Percentiles rank a stretch among this genome's conserved stretches.
These are phyloP conservation scores for Truncatella angustata DNA, from an alignment of 2,329 filamentous ascomycete species.

Conservation along the genomic window DNA sequence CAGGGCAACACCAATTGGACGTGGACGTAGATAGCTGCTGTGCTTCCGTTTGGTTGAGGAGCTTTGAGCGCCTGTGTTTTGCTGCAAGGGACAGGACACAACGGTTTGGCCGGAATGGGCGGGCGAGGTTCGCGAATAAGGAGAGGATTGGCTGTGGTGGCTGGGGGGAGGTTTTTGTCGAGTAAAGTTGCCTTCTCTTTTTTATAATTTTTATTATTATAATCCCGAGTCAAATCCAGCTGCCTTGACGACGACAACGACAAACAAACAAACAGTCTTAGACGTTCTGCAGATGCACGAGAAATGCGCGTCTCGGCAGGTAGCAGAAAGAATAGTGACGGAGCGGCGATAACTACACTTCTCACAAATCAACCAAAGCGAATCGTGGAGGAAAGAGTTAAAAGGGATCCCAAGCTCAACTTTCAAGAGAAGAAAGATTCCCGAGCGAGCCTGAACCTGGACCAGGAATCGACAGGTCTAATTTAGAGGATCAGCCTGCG, in stretches of 20 bases:
- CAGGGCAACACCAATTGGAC: background rate
- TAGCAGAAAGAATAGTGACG: background rate
- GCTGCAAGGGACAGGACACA: background rate
- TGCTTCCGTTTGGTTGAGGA: background rate
- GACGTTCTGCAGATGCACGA: background rate
- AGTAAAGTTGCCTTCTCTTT: background rate
- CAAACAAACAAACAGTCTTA: too few species aligned
- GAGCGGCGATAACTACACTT: background rate
- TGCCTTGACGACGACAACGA: too few species aligned
- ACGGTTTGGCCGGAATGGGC: background rate
- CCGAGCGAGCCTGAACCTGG: too few species aligned
- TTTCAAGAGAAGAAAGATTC: too few species aligned
- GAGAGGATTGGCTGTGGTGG: background rate
- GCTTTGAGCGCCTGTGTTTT: background rate
- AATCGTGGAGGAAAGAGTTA: background rate
- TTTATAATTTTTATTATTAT: too few species aligned
- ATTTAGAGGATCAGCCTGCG: conserved; percentile 8
- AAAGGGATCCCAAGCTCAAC: background rate
- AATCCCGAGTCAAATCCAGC: background rate
- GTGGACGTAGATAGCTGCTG: background rate
- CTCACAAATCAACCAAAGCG: too few species aligned
- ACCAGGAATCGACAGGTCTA: background rate
- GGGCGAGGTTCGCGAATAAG: background rate
- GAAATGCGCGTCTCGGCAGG: background rate
- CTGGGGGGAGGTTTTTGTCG: background rate